Base-by-base conservation (phyloP, 2,329 filamentous ascomycete species). In the Arthrobotrys entomopaga region DNA sequence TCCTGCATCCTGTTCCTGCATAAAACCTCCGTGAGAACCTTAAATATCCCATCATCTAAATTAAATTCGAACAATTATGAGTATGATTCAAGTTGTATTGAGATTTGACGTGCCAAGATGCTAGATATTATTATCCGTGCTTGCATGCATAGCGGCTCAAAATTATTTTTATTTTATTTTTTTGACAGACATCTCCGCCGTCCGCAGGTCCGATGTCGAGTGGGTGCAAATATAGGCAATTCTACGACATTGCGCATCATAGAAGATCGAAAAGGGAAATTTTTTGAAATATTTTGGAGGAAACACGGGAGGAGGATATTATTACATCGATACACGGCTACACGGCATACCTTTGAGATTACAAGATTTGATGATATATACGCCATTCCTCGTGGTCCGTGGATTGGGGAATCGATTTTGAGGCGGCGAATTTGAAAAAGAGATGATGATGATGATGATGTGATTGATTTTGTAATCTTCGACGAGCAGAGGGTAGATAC, bases 191-290 rank as follows among this genome's bases (percentile, higher is more conserved):
- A 50, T 50, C 15, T 50, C 46, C 46, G 46, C 19, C n/a, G 5
- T 22, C 46, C 46, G 46, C 19, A 11, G 46, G 20, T 50, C 46
- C 46, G n/a, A 19, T 50, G 16, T 20, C 46, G 19, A 50, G 46
- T 50, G 46, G 46, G 46, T 50, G 46, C 46, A 46, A 46, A 46
- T 46, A 34, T 34, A 34, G n/a, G n/a, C n/a, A n/a, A 34, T 10
- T 46, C 42, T 46, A 38, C 52, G 52, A 38, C 26, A 24, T 29
- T 56, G 24, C 52, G 52, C 29, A 56, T 56, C 40, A 38, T 56
- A 56, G n/a, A 38, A 38, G 1, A 40, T 38, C 15, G 7, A 13
- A 53, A n/a, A n/a, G 6, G n/a, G 11, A 26, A 24, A 29, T 16
- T 46, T 46, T 7, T 46, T 5, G 29, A 34, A 7, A 34, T 5